phyloP scores from a whole-genome alignment of 805 yeast species.

The Saccharomycopsis oosterbeekiorum region DNA sequence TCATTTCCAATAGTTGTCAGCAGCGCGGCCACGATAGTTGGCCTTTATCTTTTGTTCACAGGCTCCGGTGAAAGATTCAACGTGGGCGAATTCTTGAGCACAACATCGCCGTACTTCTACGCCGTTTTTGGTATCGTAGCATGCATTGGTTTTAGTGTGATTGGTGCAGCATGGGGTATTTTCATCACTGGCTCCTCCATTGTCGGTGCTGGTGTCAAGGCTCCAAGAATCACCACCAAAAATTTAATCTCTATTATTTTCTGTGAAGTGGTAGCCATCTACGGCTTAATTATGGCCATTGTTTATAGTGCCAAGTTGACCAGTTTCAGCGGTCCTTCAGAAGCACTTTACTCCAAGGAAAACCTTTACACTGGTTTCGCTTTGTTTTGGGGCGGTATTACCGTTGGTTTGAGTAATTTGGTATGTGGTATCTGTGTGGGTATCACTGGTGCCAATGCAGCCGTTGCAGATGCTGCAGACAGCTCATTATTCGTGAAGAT shows the following conservation, averaged over 20 bases:
- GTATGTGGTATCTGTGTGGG: constrained; percentile 98
- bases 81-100: constrained; percentile 76
- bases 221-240: constrained; percentile 95
- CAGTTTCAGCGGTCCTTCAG: constrained; percentile 38
- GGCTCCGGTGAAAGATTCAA: constrained; percentile 90
- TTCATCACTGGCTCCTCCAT: constrained; percentile 91
- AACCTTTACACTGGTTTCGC: constrained; percentile 93
- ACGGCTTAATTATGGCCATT: constrained; percentile 95
- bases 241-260: constrained; percentile 93
- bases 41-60: constrained; percentile 57
- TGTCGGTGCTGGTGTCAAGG: constrained; percentile 95
- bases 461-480: constrained; percentile 96
- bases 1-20: neutral
- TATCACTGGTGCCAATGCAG: constrained; percentile 97
- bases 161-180: constrained; percentile 99
- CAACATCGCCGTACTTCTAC: constrained; percentile 95
- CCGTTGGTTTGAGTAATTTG: constrained; percentile 88
- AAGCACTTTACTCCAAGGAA: constrained; percentile 58
- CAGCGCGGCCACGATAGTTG: neutral
- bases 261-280: constrained; percentile 98
- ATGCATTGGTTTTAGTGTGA: constrained; percentile 89
- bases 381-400: constrained; percentile 95
- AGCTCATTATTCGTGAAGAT: constrained; percentile 90
- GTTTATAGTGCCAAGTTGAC: constrained; percentile 86
- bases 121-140: constrained; percentile 81